Percentiles rank a stretch among this genome's conserved stretches.
phyloP scores from a whole-genome alignment of 2,329 filamentous ascomycete species.

The Colletotrichum truncatum region DNA sequence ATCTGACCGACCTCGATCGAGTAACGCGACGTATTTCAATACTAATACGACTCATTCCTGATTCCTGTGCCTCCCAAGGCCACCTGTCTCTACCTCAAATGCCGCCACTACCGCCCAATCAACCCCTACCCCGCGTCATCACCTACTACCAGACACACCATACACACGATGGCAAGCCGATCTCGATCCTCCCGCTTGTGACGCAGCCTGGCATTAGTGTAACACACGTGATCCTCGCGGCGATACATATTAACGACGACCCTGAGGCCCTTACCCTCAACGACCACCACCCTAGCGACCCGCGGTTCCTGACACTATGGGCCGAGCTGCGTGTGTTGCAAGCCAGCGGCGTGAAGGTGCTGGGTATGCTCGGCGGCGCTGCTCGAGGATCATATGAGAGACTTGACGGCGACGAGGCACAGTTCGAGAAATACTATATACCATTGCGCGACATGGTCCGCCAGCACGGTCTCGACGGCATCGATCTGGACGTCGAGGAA shows the following conservation, averaged over 20 bases:
- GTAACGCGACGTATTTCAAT: neutral
- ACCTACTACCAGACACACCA: conserved; percentile 67
- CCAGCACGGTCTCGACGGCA: conserved; percentile 69
- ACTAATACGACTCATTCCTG: neutral
- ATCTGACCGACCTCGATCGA: neutral
- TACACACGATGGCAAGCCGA: conserved; percentile 49
- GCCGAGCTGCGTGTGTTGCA: conserved; percentile 78
- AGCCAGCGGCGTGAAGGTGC: conserved; percentile 77
- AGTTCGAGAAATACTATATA: conserved; percentile 78
- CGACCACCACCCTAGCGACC: conserved; percentile 75
- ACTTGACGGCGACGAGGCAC: conserved; percentile 63
- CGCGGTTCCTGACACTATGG: conserved; percentile 79
- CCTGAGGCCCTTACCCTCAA: conserved; percentile 80
- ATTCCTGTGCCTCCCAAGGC: neutral
- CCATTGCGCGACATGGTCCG: conserved; percentile 74
- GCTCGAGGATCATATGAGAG: conserved; percentile 75
- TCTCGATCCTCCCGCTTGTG: conserved; percentile 64
- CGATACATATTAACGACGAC: conserved; percentile 80
- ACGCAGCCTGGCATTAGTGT: conserved; percentile 56
- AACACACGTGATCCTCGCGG: conserved; percentile 88
- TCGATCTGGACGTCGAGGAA: conserved; percentile 87
- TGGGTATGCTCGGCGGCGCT: conserved; percentile 90
- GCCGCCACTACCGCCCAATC: conserved; percentile 24
- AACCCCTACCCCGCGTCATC: conserved; percentile 56
- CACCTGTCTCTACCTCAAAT: neutral